Evolutionary conservation across 164 flowering plant genomes (phyloP), one percentile per base, ranked within the genome.

Genomic region (Magnolia kwangsiensis): DNA sequence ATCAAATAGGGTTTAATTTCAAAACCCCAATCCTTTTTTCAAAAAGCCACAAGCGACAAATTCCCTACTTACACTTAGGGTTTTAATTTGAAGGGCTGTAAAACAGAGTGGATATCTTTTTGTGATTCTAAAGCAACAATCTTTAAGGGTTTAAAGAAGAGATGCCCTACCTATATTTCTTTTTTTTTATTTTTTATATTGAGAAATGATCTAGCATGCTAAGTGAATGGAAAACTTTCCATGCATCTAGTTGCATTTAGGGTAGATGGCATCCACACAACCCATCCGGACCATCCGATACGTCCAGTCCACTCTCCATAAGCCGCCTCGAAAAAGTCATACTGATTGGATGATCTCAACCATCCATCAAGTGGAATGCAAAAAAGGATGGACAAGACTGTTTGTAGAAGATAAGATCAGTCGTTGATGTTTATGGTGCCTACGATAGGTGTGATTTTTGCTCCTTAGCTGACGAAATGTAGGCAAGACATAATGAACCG

Each of bases 81-180:
- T 79, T 83, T 84, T 81, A 72, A 83, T 82, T 81, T 82, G 76
- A 79, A 84, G 76, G 49, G 71, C 27, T 65, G 72, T 19, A 61
- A 73, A 78, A 80, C 80, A 83, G 80, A 82, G 80, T 55, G 65
- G 79, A 76, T 71, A 78, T 81, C 85, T 55, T 55, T 55, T 82
- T 75, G 79, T 82, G 86, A 87, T 87, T 84, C 89, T 85, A 87
- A 90, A 87, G 94, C 81, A 81, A 77, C 45, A 83, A 84, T 82
- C 88, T 86, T 88, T 83, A 84, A 77, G 85, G 87, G 45, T 79
- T 82, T 82, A 81, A 86, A 85, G 84, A 82, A 69, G 81, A 86
- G 86, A 90, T 86, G 91, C 90, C 74, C 71, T 58, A 1, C 59
- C 61, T 55, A 37, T 37, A 37, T 37, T 16, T 72, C n/a, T 59